Percentiles rank a stretch among this genome's conserved stretches.
These are phyloP conservation scores for Trichoderma sp. DNA, from an alignment of 2,329 filamentous ascomycete genomes.

Conservation along the genomic window DNA sequence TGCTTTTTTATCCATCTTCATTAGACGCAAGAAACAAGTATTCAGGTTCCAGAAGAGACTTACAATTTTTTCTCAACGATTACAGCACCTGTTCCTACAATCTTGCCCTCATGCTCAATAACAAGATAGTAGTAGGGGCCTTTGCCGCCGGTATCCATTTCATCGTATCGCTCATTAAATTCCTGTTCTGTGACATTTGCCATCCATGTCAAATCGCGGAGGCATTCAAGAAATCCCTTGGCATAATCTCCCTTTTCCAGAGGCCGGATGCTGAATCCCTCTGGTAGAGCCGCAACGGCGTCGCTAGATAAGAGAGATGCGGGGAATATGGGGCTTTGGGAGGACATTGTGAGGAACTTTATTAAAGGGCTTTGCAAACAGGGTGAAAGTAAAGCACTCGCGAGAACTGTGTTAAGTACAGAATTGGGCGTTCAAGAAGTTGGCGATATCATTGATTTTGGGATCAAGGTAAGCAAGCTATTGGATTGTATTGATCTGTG, in stretches of 20 bases:
- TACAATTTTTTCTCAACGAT: slow-evolving; percentile 79
- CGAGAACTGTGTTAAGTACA: neutral
- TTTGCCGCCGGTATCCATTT: slow-evolving; percentile 40
- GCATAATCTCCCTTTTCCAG: slow-evolving; percentile 66
- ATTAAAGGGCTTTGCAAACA: neutral
- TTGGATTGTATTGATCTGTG: neutral
- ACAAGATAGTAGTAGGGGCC: slow-evolving; percentile 69
- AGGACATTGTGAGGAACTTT: neutral
- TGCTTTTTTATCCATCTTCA: no score
- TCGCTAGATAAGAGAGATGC: slow-evolving; percentile 63
- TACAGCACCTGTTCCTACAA: slow-evolving; percentile 74
- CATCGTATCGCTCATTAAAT: slow-evolving; percentile 68
- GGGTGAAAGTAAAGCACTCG: neutral
- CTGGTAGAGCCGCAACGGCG: slow-evolving; percentile 59
- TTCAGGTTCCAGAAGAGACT: slow-evolving; percentile 27
- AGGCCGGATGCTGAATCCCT: slow-evolving; percentile 69
- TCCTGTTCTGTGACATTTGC: slow-evolving; percentile 65
- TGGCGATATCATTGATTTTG: neutral
- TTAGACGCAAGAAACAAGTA: neutral
- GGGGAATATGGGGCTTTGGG: slow-evolving; percentile 55
- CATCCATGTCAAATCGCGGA: slow-evolving; percentile 73
- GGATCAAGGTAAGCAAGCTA: neutral
- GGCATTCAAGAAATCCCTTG: slow-evolving; percentile 70
- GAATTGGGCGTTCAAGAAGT: neutral
- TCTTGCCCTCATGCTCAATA: slow-evolving; percentile 59